A percentile compares a stretch with the other conserved stretches of the same genome.
Evolutionary conservation across 176 grass and related monocot species (phyloP).

Genomic region (Hyparrhenia diplandra): DNA sequence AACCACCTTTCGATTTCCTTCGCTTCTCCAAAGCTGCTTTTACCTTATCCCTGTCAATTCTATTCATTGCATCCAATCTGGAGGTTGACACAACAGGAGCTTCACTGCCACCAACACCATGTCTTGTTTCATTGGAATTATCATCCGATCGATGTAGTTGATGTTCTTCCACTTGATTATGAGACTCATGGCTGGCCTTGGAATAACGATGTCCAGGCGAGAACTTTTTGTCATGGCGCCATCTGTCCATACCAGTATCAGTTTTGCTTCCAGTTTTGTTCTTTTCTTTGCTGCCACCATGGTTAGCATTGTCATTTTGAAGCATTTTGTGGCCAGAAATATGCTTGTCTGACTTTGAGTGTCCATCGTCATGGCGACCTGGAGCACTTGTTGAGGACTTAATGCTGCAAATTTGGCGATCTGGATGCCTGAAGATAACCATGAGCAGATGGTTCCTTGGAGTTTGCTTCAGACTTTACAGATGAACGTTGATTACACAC

Average conservation of each 20-base stretch:
- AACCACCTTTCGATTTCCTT: slow-evolving; percentile 61
- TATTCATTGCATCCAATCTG: slow-evolving; percentile 75
- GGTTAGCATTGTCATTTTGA: slow-evolving; percentile 22
- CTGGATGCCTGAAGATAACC: slow-evolving; percentile 41
- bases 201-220: slow-evolving; percentile 19
- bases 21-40: slow-evolving; percentile 84
- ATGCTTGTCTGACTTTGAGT: slow-evolving; percentile 40
- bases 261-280: slow-evolving; percentile 31
- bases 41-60: slow-evolving; percentile 86
- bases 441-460: slow-evolving; percentile 48
- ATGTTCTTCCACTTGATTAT: slow-evolving; percentile 31
- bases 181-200: slow-evolving; percentile 26
- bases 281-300: slow-evolving; percentile 21
- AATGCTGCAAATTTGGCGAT: slow-evolving; percentile 22
- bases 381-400: slow-evolving; percentile 20
- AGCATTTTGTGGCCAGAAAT: slow-evolving; percentile 27
- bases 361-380: slow-evolving; percentile 18
- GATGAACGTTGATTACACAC: slow-evolving; percentile 49
- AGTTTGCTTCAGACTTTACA: slow-evolving; percentile 39
- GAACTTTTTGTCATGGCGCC: slow-evolving; percentile 16
- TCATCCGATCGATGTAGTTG: slow-evolving; percentile 10
- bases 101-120: slow-evolving; percentile 24
- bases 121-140: slow-evolving; percentile 37
- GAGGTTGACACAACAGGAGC: slow-evolving; percentile 49
- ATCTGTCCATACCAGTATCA: slow-evolving; percentile 24